These are phyloP conservation scores for Ophiostoma australiae DNA, from an alignment of 2,329 filamentous ascomycete genomes.

Conservation along the genomic window DNA sequence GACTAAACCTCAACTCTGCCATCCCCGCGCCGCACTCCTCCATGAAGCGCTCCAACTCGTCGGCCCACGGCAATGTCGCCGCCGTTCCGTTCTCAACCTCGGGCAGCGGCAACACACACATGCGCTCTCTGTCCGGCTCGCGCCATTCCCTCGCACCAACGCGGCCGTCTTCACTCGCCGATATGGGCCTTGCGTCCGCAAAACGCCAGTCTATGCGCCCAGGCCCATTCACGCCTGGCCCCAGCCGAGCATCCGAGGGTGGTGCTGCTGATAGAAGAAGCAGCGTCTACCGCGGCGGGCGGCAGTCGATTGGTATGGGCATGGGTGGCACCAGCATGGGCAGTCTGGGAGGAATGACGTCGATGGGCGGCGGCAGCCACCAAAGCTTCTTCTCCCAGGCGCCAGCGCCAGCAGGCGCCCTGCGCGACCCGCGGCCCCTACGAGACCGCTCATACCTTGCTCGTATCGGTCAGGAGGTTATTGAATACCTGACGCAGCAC, in stretches of 20 bases:
- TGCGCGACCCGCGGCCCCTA: constrained; percentile 79
- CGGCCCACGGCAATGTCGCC: constrained; percentile 52
- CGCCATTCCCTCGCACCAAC: constrained; percentile 80
- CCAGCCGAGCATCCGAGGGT: constrained; percentile 44
- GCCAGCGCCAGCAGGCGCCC: constrained; percentile 73
- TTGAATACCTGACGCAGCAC: constrained; percentile 87
- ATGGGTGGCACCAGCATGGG: constrained; percentile 46
- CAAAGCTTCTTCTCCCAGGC: constrained; percentile 94
- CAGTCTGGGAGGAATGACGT: constrained; percentile 56
- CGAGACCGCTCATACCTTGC: constrained; percentile 75
- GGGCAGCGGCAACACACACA: constrained; percentile 53
- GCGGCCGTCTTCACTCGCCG: constrained; percentile 61
- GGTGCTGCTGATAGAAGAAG: constrained; percentile 59
- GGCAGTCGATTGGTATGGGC: constrained; percentile 68
- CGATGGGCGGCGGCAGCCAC: constrained; percentile 46
- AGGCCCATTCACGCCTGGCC: constrained; percentile 58
- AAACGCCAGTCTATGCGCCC: constrained; percentile 77
- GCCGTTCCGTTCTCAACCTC: constrained; percentile 52
- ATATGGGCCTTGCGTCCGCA: constrained; percentile 75
- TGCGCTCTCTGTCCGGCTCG: constrained; percentile 74
- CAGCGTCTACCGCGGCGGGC: constrained; percentile 65
- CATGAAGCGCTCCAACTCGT: constrained; percentile 86
- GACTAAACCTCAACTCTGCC: constrained; percentile 73
- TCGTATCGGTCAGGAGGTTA: constrained; percentile 78
- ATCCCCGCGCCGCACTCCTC: constrained; percentile 89